These are phyloP conservation scores for Lumnitzera racemosa DNA, from an alignment of 345 rosid genomes.

Conservation along the genomic window DNA sequence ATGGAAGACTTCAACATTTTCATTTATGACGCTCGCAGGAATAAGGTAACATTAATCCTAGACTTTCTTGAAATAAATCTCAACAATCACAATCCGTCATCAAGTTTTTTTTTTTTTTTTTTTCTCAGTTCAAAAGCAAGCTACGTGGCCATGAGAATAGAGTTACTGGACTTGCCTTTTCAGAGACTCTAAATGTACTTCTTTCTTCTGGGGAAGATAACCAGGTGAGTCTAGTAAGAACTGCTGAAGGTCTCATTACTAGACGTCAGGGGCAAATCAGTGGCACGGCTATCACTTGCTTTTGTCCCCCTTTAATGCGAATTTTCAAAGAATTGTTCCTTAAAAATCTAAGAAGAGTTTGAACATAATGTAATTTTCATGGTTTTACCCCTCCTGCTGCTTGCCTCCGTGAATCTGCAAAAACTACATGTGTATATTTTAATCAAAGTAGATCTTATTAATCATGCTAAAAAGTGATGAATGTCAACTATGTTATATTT, in stretches of 20 bases:
- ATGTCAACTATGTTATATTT: background rate
- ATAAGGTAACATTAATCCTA: slow-evolving; percentile 21
- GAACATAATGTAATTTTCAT: background rate
- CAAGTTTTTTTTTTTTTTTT: background rate
- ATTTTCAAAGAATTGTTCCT: background rate
- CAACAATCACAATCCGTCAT: background rate
- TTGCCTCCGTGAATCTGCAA: too few species aligned
- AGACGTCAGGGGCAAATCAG: too few species aligned
- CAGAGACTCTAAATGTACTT: slow-evolving; percentile 20
- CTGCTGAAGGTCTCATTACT: background rate
- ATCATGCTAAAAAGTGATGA: background rate
- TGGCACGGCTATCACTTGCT: too few species aligned
- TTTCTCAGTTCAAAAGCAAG: slow-evolving; percentile 26
- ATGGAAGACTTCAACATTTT: slow-evolving; percentile 37
- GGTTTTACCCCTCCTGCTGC: background rate
- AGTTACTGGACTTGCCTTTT: slow-evolving; percentile 38
- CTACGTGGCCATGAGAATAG: slow-evolving; percentile 31
- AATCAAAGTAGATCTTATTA: too few species aligned
- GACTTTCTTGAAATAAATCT: background rate
- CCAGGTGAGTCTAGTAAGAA: slow-evolving; percentile 24
- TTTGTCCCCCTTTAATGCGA: too few species aligned
- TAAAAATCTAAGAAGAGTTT: background rate
- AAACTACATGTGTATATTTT: too few species aligned
- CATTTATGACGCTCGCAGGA: slow-evolving; percentile 28
- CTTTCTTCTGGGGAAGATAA: slow-evolving; percentile 46